Conservation (phyloP, 441 rosid genomes). For the Syzygium syzygioides region DNA sequence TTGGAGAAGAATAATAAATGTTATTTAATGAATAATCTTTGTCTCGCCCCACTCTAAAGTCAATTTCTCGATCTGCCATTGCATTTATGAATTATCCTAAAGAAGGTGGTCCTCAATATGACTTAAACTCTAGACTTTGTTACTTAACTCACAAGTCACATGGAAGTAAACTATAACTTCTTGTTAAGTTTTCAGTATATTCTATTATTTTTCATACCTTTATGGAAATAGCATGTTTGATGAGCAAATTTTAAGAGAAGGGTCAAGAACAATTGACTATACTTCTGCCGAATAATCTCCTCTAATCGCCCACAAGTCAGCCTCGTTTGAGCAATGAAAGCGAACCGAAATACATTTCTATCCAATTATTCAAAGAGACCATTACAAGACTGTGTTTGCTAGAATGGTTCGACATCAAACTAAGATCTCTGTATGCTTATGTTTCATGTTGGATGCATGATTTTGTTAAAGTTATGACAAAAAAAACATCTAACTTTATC, state of each 20-base stretch:
- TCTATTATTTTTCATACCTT: not conserved
- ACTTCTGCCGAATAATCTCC: not conserved
- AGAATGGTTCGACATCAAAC: not conserved
- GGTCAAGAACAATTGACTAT: not conserved
- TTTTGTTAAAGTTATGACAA: not conserved
- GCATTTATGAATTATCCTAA: not conserved
- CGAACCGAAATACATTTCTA: not conserved
- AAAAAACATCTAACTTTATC: not conserved
- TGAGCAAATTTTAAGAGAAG: not conserved
- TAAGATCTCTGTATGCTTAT: not conserved
- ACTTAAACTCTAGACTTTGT: not conserved
- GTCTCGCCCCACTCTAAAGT: not conserved
- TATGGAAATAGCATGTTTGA: not conserved
- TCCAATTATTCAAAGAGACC: not conserved
- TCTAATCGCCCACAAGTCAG: not conserved
- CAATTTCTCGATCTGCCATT: not conserved
- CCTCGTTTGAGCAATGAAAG: not conserved
- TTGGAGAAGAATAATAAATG: not conserved
- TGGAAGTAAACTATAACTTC: not conserved
- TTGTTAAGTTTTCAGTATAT: not conserved
- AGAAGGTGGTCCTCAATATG: not conserved
- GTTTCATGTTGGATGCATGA: not conserved
- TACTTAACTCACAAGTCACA: not conserved
- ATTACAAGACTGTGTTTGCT: not conserved
- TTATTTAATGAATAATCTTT: not conserved